Base-by-base conservation (phyloP, 148 eudicot genomes). In the Cornus controversa region DNA sequence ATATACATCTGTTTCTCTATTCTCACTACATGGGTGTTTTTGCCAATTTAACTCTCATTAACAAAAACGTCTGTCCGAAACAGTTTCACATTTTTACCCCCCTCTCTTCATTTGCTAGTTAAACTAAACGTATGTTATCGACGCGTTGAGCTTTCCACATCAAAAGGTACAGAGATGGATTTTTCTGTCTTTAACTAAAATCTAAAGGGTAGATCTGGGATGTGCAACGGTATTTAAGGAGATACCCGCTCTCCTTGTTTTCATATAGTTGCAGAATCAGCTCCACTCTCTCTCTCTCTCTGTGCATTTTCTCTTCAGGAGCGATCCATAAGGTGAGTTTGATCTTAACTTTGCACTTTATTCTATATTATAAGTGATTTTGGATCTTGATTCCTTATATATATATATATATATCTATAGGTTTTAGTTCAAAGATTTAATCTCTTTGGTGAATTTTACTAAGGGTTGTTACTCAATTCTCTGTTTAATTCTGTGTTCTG, bases 161-260 rank as follows among this genome's bases (percentile, higher is more conserved):
- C 77, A 45, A 42, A 47, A 10, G 4, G 29, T 25, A 58, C 18
- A 50, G n/a, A 24, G 1, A 4, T 42, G 74, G 71, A 31, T 31
- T 14, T 40, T 18, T 8, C 4, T 28, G 68, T 69, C 67, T 42
- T 36, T 64, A 50, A 50, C 3, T 13, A 0, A 50, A 50, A 11
- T 11, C 18, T 8, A 29, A 7, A 5, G 42, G 63, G 81, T 76
- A 82, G 84, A 82, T 82, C 80, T 64, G 40, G 71, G 22, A 73
- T 27, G 9, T 70, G 10, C 28, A 73, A 82, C 75, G 66, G 78
- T 82, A 78, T 82, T 73, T 58, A 82, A 73, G 0, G 47, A 42
- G 67, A 63, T 73, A 34, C 80, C 81, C 75, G 75, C 78, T 53
- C 58, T 26, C 40, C 40, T 63, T 11, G 31, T 14, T 67, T 77